Evolutionary conservation across 1,284 basidiomycete species (phyloP), one percentile per base, ranked within the genome.

Genomic region (Moesziomyces aphidis): DNA sequence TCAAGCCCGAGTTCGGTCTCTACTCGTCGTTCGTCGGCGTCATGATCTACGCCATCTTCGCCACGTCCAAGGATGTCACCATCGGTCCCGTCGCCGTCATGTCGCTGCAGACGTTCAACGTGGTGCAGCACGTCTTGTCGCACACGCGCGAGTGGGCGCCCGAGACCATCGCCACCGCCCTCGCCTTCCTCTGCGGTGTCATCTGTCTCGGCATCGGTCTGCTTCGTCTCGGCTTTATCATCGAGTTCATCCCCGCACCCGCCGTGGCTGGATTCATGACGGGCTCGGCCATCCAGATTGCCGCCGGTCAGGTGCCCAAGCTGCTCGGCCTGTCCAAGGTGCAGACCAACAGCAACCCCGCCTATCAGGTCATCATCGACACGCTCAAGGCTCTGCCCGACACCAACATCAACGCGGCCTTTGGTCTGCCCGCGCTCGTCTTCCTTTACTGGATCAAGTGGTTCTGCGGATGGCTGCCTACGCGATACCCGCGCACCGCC

Each of bases 11-110:
- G 86, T 98, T 94, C 83, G 97, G 97, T 75, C 89, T 98, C 10
- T 98, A 98, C 85, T 95, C 94, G 4, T 95, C 94, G 2, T 98
- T 98, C 83, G 90, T 97, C 78, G 95, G 93, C 22, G 91, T 92
- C 21, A 86, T 92, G 71, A 87, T 91, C 72, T 94, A 94, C 85
- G 82, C 80, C 54, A 69, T 84, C 58, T 84, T 84, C 34, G 83
- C 83, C 50, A 84, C 83, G 21, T 82, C 82, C 53, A 84, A 84
- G 73, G 83, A 84, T 55, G 83, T 84, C 47, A 83, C 83, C 60
- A 83, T 84, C 55, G 83, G 83, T 8, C 83, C 83, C 9, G 83
- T 84, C 63, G 95, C 96, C 19, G 96, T 99, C 85, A 97, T 98
- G 94, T 96, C 93, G 8, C 89, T 97, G 57, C 92, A 93, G 39